These are phyloP conservation scores for Porpolomopsis calyptriformis DNA, from an alignment of 768 basidiomycete genomes.

Conservation along the genomic window DNA sequence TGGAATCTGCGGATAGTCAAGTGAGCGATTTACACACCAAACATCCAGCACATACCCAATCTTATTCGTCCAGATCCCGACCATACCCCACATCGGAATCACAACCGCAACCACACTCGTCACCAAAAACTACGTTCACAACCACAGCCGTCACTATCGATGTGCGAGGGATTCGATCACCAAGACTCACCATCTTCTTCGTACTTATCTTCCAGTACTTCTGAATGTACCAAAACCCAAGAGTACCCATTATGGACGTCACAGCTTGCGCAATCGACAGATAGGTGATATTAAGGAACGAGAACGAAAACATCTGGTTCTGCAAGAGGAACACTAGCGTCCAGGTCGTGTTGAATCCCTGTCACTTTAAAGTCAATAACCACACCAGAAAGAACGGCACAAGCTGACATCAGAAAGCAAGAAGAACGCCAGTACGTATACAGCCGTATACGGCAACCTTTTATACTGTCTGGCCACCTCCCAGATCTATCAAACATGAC, in stretches of 20 bases:
- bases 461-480: constrained; percentile 63
- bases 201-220: constrained; percentile 67
- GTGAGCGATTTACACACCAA: not conserved
- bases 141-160: not conserved
- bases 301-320: constrained; percentile 72
- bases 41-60: constrained; percentile 43
- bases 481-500: constrained; percentile 48
- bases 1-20: constrained; percentile 42
- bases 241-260: constrained; percentile 59
- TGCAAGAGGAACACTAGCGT: constrained; percentile 69
- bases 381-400: constrained; percentile 14
- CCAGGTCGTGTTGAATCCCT: constrained; percentile 76
- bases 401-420: constrained; percentile 68
- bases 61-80: constrained; percentile 71
- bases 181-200: constrained; percentile 65
- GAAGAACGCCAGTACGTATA: constrained; percentile 68
- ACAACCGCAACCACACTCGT: constrained; percentile 69
- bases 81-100: constrained; percentile 80
- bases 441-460: constrained; percentile 70
- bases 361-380: not conserved
- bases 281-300: constrained; percentile 74
- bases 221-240: constrained; percentile 81
- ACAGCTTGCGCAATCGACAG: constrained; percentile 67
- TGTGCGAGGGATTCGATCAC: not conserved
- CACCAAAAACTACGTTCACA: constrained; percentile 45